Base-by-base conservation (phyloP, 306 rosid species). In the Trichosanthes truncata region DNA sequence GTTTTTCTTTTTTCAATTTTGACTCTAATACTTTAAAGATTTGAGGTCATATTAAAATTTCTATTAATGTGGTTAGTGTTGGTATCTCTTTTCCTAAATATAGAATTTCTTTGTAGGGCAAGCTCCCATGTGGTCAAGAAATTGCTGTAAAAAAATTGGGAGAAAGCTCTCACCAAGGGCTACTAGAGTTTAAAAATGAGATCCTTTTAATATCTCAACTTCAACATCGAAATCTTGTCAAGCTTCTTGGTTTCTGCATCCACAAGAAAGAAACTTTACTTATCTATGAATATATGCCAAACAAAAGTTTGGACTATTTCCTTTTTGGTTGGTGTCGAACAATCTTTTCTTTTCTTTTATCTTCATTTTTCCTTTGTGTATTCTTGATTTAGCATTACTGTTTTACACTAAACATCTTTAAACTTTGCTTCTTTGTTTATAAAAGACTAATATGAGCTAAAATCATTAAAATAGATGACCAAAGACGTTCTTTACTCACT, bases 221-320 rank as follows among this genome's bases (percentile, higher is more conserved):
- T 52, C 88, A 84, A 56, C 85, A 87, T 38, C 81, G 84, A 63
- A 87, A 81, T 71, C 88, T 87, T 41, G 86, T 87, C 40, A 84
- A 35, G 45, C 80, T 87, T 35, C 15, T 82, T 72, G 90, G 86
- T 8, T 87, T 81, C 59, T 84, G 82, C 17, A 40, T 82, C 23
- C 63, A 84, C 3, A 29, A 41, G 0, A 86, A 84, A 13, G 88
- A 84, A 75, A 87, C 67, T 63, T 56, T 87, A 60, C 80, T 84
- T 6, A 55, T 87, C 12, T 84, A 84, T 18, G 90, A 87, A 77
- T 82, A 73, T 63, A 78, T 82, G 90, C 59, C 86, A 20, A 87
- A 84, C 72, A 80, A 79, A 87, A 84, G 87, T 76, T 80, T 87
- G 82, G 84, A 84, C 72, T 29, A 23, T 26, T 78, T 84, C 15